Percentiles rank a stretch among this genome's conserved stretches.
phyloP scores from a whole-genome alignment of 306 rosid genomes.

The Lathyrus oleraceus region DNA sequence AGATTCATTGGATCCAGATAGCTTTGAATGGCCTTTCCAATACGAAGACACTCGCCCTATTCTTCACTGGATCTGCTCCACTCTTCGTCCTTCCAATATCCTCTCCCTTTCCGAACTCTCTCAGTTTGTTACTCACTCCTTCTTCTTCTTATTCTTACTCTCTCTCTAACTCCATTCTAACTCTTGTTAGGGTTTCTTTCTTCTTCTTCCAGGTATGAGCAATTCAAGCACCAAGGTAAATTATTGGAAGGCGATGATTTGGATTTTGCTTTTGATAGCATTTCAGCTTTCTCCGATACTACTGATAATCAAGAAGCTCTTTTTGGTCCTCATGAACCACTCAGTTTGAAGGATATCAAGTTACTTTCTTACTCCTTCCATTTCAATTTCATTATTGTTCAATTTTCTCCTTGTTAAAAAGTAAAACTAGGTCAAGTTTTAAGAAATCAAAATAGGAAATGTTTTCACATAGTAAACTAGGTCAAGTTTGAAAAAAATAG shows the following conservation, averaged over 20 bases:
- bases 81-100: constrained; percentile 85
- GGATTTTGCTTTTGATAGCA: constrained; percentile 89
- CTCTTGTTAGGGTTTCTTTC: background rate
- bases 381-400: background rate
- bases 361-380: background rate
- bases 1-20: constrained; percentile 75
- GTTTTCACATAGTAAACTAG: no score
- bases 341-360: constrained; percentile 68
- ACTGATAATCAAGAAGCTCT: constrained; percentile 86
- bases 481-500: no score
- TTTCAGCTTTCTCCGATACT: constrained; percentile 84
- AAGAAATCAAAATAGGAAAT: no score
- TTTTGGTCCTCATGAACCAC: constrained; percentile 83
- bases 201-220: constrained; percentile 57
- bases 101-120: constrained; percentile 80
- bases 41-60: constrained; percentile 88
- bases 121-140: constrained; percentile 45
- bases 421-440: no score
- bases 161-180: background rate
- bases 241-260: constrained; percentile 92
- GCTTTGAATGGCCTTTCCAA: constrained; percentile 96
- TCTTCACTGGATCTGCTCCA: constrained; percentile 92
- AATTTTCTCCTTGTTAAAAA: no score
- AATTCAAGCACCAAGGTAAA: constrained; percentile 80
- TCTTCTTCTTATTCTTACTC: background rate